phyloP scores from a whole-genome alignment of 208 protist genomes.

The Acanthamoeba divionensis region DNA sequence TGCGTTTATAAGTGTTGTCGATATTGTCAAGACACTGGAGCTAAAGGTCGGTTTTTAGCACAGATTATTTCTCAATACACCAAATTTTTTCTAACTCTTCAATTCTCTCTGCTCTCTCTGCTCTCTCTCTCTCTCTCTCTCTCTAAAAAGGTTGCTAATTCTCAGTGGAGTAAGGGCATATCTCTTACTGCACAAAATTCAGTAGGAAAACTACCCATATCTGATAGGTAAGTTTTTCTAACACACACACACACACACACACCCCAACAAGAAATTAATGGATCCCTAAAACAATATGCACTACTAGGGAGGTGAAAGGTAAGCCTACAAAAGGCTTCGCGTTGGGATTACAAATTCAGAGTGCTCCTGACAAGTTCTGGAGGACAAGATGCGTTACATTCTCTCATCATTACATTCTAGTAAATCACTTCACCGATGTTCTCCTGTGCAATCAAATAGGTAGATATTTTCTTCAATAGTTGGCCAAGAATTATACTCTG shows the following conservation, averaged over 20 bases:
- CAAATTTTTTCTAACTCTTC: too few relatives aligned
- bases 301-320: neutral
- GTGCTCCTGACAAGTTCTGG: conserved; percentile 51
- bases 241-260: too few relatives aligned
- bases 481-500: neutral
- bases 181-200: neutral
- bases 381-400: conserved; percentile 41
- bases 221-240: neutral
- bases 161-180: conserved; percentile 38
- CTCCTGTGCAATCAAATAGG: conserved; percentile 32
- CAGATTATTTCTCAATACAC: too few relatives aligned
- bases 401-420: conserved; percentile 29
- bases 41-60: too few relatives aligned
- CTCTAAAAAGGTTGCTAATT: too few relatives aligned
- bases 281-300: too few relatives aligned
- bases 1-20: neutral
- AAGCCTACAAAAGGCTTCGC: conserved; percentile 17
- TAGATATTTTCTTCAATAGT: neutral
- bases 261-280: too few relatives aligned
- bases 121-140: too few relatives aligned
- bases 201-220: neutral
- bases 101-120: too few relatives aligned
- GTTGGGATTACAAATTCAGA: conserved; percentile 1
- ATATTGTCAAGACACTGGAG: too few relatives aligned
- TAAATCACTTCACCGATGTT: conserved; percentile 23